These are phyloP conservation scores for Ustilago bromivora DNA, from an alignment of 1,284 basidiomycete genomes.

Conservation along the genomic window DNA sequence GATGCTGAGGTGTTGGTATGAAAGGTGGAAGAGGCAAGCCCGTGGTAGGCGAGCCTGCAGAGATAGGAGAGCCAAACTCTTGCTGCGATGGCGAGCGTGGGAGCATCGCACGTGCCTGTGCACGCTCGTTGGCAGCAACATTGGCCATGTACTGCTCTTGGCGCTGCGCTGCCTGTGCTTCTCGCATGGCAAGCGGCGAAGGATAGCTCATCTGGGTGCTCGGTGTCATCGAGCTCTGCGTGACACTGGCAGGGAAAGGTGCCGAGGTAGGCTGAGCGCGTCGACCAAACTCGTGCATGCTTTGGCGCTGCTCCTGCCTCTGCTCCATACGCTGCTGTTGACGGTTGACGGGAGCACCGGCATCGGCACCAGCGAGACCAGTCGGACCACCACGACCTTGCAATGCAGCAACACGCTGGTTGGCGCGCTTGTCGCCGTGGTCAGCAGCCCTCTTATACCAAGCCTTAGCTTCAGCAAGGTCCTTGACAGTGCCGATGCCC, in stretches of 20 bases:
- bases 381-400: conserved; percentile 50
- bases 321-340: conserved; percentile 45
- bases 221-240: conserved; percentile 49
- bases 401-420: conserved; percentile 77
- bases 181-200: conserved; percentile 64
- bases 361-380: conserved; percentile 33
- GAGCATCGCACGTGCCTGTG: conserved; percentile 45
- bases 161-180: conserved; percentile 62
- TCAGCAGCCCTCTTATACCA: conserved; percentile 93
- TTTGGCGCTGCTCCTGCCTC: conserved; percentile 49
- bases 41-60: conserved; percentile 17
- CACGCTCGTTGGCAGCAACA: conserved; percentile 54
- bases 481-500: conserved; percentile 71
- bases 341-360: conserved; percentile 35
- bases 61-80: conserved; percentile 27
- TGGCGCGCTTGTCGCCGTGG: conserved; percentile 92
- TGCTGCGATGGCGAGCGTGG: conserved; percentile 38
- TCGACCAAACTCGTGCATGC: conserved; percentile 48
- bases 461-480: conserved; percentile 74
- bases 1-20: conserved; percentile 19
- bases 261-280: conserved; percentile 64
- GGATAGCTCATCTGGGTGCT: conserved; percentile 58
- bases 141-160: conserved; percentile 59
- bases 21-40: conserved; percentile 37
- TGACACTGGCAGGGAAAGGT: conserved; percentile 61